These are phyloP conservation scores for Spathaspora girioi DNA, from an alignment of 805 yeast genomes.

Conservation along the genomic window DNA sequence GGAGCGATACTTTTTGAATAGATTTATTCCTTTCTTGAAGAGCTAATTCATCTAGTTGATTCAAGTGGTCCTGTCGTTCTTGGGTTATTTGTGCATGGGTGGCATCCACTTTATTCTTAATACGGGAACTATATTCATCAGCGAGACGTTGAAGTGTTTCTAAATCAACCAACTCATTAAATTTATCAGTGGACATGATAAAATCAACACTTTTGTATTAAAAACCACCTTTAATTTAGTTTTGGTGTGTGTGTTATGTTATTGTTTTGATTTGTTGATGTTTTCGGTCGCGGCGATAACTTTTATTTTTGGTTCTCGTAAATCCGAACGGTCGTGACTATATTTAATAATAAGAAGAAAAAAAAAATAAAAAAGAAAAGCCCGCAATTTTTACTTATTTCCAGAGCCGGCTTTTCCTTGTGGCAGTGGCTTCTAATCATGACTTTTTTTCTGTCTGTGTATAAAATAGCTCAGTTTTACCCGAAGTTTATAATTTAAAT, in stretches of 20 bases:
- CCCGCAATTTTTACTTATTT: neutral
- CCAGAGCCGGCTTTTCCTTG: neutral
- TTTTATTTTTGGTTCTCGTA: neutral
- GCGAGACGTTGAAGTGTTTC: neutral
- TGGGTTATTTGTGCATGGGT: conserved; percentile 15
- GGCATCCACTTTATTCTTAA: neutral
- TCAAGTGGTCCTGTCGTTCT: conserved; percentile 7
- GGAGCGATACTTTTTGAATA: neutral
- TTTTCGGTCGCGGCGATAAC: neutral
- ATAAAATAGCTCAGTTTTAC: neutral
- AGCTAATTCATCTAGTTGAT: neutral
- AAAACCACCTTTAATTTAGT: neutral
- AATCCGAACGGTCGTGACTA: neutral
- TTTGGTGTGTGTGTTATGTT: neutral
- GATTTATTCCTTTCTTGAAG: neutral
- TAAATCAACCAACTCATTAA: neutral
- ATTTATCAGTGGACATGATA: neutral
- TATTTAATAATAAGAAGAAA: neutral
- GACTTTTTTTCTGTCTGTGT: neutral
- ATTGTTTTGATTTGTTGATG: neutral
- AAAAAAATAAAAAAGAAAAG: neutral
- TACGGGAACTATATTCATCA: neutral
- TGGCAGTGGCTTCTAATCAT: neutral
- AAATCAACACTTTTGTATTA: neutral
- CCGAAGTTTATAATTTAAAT: neutral